Percentiles rank a stretch among this genome's conserved stretches.
Evolutionary conservation across 2,329 filamentous ascomycete species (phyloP).

Genomic region (Aspergillus japonicus): DNA sequence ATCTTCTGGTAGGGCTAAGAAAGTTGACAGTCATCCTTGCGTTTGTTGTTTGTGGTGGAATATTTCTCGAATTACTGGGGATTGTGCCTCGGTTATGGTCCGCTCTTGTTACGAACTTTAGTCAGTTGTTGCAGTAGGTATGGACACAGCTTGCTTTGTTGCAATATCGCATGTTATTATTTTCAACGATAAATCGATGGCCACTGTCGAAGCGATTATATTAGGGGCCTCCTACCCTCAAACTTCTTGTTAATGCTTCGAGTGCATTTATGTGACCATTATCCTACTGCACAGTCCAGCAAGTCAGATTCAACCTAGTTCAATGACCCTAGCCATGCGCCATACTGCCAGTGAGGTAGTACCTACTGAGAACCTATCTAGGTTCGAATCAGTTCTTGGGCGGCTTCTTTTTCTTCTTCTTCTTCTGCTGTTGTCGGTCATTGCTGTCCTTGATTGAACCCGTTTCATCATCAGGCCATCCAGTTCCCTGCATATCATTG

Average conservation of each 20-base stretch:
- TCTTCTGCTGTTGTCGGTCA: neutral
- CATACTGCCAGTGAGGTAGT: neutral
- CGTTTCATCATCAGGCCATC: constrained; percentile 1
- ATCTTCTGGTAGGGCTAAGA: constrained; percentile 15
- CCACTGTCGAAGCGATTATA: neutral
- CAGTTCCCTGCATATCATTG: constrained; percentile 1
- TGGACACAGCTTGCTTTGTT: constrained; percentile 9
- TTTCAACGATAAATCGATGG: neutral
- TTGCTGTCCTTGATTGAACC: constrained; percentile 1
- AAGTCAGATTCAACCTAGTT: neutral
- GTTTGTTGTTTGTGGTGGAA: constrained; percentile 63
- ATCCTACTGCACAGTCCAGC: neutral
- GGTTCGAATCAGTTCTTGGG: neutral
- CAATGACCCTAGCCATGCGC: neutral
- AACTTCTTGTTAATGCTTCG: neutral
- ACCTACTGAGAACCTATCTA: neutral
- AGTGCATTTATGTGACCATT: neutral
- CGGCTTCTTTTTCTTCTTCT: neutral
- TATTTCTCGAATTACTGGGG: constrained; percentile 58
- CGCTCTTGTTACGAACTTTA: constrained; percentile 29
- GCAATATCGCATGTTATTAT: neutral
- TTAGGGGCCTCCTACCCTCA: neutral
- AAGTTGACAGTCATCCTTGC: constrained; percentile 54
- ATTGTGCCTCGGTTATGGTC: constrained; percentile 44
- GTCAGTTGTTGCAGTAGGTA: constrained; percentile 23